Evolutionary conservation across 129 eudicot genomes (phyloP).

Genomic region (Oenanthe sinensis): DNA sequence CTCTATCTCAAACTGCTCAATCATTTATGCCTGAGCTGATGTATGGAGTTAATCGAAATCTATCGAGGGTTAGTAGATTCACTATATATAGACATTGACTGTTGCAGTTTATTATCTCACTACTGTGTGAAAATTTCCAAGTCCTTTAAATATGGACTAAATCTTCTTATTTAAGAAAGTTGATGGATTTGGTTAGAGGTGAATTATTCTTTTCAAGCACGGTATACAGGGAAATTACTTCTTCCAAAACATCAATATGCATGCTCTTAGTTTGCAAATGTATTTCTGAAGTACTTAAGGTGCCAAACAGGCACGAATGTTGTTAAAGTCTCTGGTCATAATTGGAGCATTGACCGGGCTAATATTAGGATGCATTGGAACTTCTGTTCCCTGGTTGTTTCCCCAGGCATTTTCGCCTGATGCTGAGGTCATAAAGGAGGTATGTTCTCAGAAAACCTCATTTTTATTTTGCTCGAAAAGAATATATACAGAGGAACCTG

Average conservation of each 20-base stretch:
- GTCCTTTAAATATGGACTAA: neutral
- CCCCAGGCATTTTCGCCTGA: constrained; percentile 79
- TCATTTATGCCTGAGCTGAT: constrained; percentile 95
- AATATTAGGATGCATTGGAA: constrained; percentile 62
- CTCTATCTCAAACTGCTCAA: constrained; percentile 95
- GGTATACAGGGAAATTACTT: neutral
- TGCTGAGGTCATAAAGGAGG: constrained; percentile 60
- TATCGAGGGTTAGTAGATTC: constrained; percentile 48
- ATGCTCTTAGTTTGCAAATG: neutral
- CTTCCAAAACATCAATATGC: neutral
- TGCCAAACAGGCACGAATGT: constrained; percentile 51
- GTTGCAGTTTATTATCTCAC: neutral
- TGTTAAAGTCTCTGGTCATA: constrained; percentile 72
- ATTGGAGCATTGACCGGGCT: constrained; percentile 70
- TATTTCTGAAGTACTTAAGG: neutral
- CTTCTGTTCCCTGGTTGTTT: constrained; percentile 68
- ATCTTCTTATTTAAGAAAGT: neutral
- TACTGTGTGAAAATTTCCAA: neutral
- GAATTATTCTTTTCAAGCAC: neutral
- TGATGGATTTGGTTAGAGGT: neutral
- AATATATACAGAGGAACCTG: neutral
- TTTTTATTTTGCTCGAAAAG: neutral
- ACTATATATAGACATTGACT: neutral
- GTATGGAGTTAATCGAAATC: constrained; percentile 73
- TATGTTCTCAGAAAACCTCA: constrained; percentile 14